A percentile compares a stretch with the other conserved stretches of the same genome.
These are phyloP conservation scores for Aurantiochytrium sp. DNA, from an alignment of 108 stramenopile species.

Conservation along the genomic window DNA sequence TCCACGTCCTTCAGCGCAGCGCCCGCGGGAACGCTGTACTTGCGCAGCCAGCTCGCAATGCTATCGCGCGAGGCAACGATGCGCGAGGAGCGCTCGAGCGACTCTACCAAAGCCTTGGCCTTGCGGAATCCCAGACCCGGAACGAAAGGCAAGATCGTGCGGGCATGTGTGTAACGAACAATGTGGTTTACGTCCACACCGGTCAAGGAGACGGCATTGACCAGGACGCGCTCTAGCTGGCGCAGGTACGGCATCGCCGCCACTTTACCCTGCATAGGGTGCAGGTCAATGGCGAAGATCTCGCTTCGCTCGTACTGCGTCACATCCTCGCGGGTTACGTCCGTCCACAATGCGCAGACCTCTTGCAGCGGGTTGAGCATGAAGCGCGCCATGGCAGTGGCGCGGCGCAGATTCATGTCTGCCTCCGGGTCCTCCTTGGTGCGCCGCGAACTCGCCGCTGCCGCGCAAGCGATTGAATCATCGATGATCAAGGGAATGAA, in stretches of 20 bases:
- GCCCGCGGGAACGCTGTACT: slow-evolving; percentile 59
- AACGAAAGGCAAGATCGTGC: slow-evolving; percentile 72
- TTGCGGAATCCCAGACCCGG: slow-evolving; percentile 87
- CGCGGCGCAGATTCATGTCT: slow-evolving; percentile 62
- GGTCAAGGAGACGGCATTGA: slow-evolving; percentile 66
- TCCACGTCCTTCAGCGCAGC: slow-evolving; percentile 60
- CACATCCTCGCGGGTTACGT: slow-evolving; percentile 71
- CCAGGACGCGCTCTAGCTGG: slow-evolving; percentile 69
- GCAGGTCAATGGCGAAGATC: slow-evolving; percentile 75
- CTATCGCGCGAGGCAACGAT: not conserved
- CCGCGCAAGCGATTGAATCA: slow-evolving; percentile 69
- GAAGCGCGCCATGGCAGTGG: slow-evolving; percentile 71
- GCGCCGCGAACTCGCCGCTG: slow-evolving; percentile 68
- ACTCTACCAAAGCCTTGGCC: slow-evolving; percentile 33
- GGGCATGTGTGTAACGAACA: slow-evolving; percentile 61
- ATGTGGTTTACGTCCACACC: slow-evolving; percentile 80
- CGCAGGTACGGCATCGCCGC: slow-evolving; percentile 65
- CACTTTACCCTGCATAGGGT: slow-evolving; percentile 73
- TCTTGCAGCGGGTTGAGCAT: slow-evolving; percentile 76
- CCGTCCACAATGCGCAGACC: slow-evolving; percentile 75
- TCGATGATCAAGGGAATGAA: slow-evolving; percentile 73
- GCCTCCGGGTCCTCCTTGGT: slow-evolving; percentile 83
- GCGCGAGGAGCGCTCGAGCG: not conserved
- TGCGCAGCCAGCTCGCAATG: slow-evolving; percentile 49
- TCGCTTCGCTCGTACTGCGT: slow-evolving; percentile 59